Percentiles rank a stretch among this genome's conserved stretches.
Evolutionary conservation across 1,139 yeast genomes (phyloP).

Genomic region (Eremothecium cymbalariae): DNA sequence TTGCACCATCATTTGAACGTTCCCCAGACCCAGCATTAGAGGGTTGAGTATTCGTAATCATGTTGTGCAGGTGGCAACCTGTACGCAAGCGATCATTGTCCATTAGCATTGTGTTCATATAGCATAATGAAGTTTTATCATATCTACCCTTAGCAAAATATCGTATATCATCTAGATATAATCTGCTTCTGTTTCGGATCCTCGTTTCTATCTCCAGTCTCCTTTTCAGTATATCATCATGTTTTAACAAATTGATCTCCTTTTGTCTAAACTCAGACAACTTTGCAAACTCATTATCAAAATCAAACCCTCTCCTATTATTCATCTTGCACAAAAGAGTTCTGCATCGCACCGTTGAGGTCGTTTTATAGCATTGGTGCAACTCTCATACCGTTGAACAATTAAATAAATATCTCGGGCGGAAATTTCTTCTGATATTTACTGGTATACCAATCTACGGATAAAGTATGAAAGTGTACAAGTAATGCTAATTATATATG

Average conservation of each 20-base stretch:
- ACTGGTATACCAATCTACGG: not conserved
- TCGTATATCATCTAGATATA: slow-evolving; percentile 5
- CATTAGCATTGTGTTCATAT: slow-evolving; percentile 7
- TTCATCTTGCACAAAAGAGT: too few species aligned
- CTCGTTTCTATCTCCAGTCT: slow-evolving; percentile 9
- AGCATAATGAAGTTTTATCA: slow-evolving; percentile 6
- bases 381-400: not conserved
- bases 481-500: not conserved
- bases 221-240: slow-evolving; percentile 6
- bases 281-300: slow-evolving; percentile 6
- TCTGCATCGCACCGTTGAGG: too few species aligned
- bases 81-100: slow-evolving; percentile 9
- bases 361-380: too few species aligned
- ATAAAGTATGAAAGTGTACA: too few species aligned
- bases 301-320: slow-evolving; percentile 4
- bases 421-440: not conserved
- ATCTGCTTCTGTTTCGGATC: slow-evolving; percentile 6
- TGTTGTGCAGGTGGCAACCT: slow-evolving; percentile 1
- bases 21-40: too few species aligned
- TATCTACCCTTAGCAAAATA: slow-evolving; percentile 7
- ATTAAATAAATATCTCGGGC: not conserved
- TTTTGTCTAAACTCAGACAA: slow-evolving; percentile 8
- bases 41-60: too few species aligned
- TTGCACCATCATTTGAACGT: too few species aligned
- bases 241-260: slow-evolving; percentile 3